phyloP scores from a whole-genome alignment of 257 asterid species.

The Capsicum baccatum region DNA sequence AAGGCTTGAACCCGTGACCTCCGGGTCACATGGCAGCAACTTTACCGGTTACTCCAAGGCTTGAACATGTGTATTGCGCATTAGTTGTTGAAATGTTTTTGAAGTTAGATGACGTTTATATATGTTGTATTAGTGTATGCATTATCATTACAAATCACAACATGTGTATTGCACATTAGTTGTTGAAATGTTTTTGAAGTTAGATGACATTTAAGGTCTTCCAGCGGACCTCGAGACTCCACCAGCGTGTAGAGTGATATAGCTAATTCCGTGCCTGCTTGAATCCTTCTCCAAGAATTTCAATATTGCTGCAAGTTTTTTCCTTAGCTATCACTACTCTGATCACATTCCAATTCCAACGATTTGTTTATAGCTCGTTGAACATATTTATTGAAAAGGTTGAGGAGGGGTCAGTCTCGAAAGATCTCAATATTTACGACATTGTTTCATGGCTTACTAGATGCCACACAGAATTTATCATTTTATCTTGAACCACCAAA shows the following conservation, averaged over 20 bases:
- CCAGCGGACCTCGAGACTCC: conserved; percentile 9
- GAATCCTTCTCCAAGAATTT: not conserved
- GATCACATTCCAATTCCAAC: not conserved
- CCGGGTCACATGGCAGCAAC: too few relatives aligned
- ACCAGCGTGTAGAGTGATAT: not conserved
- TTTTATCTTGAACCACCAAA: not conserved
- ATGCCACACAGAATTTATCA: not conserved
- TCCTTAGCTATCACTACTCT: not conserved
- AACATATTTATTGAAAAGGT: not conserved
- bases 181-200: not conserved
- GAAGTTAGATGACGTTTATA: not conserved
- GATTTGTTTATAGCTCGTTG: conserved; percentile 8
- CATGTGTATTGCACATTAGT: not conserved
- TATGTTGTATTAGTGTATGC: not conserved
- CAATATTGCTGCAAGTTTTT: conserved; percentile 9
- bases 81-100: not conserved
- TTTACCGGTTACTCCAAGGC: too few relatives aligned
- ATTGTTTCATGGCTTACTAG: not conserved
- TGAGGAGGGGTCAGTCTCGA: not conserved
- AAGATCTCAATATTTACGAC: not conserved
- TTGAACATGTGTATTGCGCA: not conserved
- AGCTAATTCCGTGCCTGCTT: not conserved
- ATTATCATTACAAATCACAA: conserved; percentile 4
- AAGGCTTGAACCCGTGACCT: too few relatives aligned
- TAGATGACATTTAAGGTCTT: conserved; percentile 2